Percentiles rank a stretch among this genome's conserved stretches.
Evolutionary conservation across 331 rosid species (phyloP).

Genomic region (Stylosanthes scabra): DNA sequence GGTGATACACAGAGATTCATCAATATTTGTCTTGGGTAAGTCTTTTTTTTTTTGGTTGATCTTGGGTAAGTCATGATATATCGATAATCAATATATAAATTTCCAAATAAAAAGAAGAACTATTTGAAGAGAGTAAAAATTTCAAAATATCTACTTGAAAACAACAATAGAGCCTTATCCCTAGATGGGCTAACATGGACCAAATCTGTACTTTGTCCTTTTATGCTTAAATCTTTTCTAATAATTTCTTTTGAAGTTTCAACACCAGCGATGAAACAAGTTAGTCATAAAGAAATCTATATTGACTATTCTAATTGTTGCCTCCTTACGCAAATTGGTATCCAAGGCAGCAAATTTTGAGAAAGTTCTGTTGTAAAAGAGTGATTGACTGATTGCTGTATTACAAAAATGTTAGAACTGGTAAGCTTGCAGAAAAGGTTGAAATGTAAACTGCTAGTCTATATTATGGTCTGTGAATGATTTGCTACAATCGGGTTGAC

Average conservation of each 20-base stretch:
- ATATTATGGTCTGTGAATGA: conserved; percentile 6
- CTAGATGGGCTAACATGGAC: too few relatives aligned
- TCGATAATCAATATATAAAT: not conserved
- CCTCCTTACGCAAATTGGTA: conserved; percentile 4
- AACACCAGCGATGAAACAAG: not conserved
- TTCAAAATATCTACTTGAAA: not conserved
- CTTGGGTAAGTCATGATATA: conserved; percentile 60
- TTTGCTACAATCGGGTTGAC: conserved; percentile 3
- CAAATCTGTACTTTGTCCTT: too few relatives aligned
- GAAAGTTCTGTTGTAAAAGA: not conserved
- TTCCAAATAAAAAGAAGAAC: not conserved
- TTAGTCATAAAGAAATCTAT: not conserved
- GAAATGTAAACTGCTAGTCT: not conserved
- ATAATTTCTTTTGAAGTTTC: too few relatives aligned
- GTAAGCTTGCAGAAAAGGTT: conserved; percentile 9
- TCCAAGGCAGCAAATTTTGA: not conserved
- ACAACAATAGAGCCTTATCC: not conserved
- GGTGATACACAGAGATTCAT: conserved; percentile 90
- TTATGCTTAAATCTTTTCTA: too few relatives aligned
- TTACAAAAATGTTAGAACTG: not conserved
- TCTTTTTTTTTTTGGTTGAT: conserved; percentile 11
- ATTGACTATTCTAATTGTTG: not conserved
- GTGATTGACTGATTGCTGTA: not conserved
- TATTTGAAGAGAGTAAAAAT: not conserved
- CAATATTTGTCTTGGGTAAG: conserved; percentile 90